A percentile compares a stretch with the other conserved stretches of the same genome.
These are phyloP conservation scores for Saturnispora hagleri DNA, from an alignment of 805 yeast genomes.

Conservation along the genomic window DNA sequence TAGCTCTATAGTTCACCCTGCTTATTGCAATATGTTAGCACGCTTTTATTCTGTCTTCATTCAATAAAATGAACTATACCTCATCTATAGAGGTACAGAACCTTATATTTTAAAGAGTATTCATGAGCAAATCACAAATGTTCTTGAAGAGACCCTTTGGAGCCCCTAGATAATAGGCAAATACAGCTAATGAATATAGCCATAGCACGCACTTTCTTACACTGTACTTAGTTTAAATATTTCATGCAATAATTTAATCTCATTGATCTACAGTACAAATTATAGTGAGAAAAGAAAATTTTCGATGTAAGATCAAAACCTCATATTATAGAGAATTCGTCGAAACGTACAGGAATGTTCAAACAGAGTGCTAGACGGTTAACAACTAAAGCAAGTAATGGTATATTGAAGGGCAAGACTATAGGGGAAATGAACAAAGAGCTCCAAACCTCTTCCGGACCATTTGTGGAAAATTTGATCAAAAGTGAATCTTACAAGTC, in stretches of 20 bases:
- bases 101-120: too few relatives aligned
- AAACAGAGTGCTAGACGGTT: conserved; percentile 30
- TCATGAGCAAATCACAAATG: too few relatives aligned
- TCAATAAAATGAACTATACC: too few relatives aligned
- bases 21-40: too few relatives aligned
- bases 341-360: conserved; percentile 33
- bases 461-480: conserved; percentile 2
- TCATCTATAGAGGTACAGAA: too few relatives aligned
- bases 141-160: too few relatives aligned
- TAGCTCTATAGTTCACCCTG: too few relatives aligned
- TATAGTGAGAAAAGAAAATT: neutral
- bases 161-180: too few relatives aligned
- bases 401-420: conserved; percentile 42
- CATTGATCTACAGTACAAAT: neutral
- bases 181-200: too few relatives aligned
- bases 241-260: neutral
- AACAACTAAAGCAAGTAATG: conserved; percentile 38
- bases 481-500: conserved; percentile 17
- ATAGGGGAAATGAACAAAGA: conserved; percentile 28
- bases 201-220: too few relatives aligned
- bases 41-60: too few relatives aligned
- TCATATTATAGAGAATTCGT: neutral
- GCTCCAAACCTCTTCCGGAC: neutral
- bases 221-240: too few relatives aligned
- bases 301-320: neutral